Conservation (phyloP, 805 yeast genomes). For the Kodamaea laetipori region DNA sequence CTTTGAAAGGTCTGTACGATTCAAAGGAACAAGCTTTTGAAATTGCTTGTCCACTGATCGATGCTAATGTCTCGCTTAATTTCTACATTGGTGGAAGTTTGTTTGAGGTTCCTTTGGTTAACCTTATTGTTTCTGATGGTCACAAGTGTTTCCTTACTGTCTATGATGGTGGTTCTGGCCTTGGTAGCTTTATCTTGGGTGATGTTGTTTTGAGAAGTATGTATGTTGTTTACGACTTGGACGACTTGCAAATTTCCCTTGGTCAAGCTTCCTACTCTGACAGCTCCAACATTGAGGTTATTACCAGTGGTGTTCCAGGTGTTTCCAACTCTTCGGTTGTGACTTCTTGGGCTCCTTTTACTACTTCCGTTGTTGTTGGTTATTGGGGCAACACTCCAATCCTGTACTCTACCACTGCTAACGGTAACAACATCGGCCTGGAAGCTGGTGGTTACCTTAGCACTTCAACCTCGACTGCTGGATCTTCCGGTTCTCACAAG, state of each 20-base stretch:
- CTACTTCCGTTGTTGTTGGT: too few relatives aligned
- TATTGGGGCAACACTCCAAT: too few relatives aligned
- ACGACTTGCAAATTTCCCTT: constrained; percentile 25
- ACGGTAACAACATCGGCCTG: too few relatives aligned
- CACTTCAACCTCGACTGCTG: too few relatives aligned
- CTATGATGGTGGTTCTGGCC: constrained; percentile 9
- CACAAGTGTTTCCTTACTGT: constrained; percentile 15
- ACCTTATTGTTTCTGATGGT: constrained; percentile 17
- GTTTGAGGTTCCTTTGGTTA: constrained; percentile 18
- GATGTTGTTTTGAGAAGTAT: constrained; percentile 30
- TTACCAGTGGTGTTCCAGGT: constrained; percentile 48
- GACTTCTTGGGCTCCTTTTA: constrained; percentile 40
- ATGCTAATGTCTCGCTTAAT: neutral
- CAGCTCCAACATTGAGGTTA: constrained; percentile 22
- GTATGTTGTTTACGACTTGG: constrained; percentile 30
- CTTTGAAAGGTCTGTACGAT: neutral
- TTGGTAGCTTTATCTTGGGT: constrained; percentile 23
- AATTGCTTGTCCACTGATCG: neutral
- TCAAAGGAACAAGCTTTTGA: neutral
- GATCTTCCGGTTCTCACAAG: too few relatives aligned
- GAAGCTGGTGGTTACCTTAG: too few relatives aligned
- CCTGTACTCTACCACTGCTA: too few relatives aligned
- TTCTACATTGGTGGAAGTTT: constrained; percentile 5
- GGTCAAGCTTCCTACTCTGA: constrained; percentile 25
- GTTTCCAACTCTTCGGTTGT: too few relatives aligned